A percentile compares a stretch with the other conserved stretches of the same genome.
Evolutionary conservation across 2,329 filamentous ascomycete species (phyloP).

Genomic region (Apiospora saccharicola): DNA sequence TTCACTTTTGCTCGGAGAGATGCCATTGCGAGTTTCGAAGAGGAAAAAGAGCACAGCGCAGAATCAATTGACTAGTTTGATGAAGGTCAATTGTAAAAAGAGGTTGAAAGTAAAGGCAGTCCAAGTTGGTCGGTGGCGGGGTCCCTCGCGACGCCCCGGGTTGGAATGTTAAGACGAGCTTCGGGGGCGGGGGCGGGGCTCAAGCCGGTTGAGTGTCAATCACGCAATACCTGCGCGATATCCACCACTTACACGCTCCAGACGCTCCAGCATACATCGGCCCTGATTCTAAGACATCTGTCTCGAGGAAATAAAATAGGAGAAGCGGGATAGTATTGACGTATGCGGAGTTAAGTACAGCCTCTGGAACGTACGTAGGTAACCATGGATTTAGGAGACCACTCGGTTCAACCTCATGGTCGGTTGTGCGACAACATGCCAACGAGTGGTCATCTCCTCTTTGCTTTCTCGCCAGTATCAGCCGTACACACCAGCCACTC

Average conservation of each 20-base stretch:
- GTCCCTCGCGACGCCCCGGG: background rate
- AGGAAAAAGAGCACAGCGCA: background rate
- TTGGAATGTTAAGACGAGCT: background rate
- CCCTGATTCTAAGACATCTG: background rate
- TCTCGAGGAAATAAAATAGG: too few species aligned
- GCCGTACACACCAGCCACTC: background rate
- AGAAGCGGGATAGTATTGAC: too few species aligned
- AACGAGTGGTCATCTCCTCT: too few species aligned
- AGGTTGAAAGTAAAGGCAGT: background rate
- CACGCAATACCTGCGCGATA: background rate
- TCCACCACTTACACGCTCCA: background rate
- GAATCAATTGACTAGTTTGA: background rate
- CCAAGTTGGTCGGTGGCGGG: too few species aligned
- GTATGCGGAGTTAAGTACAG: too few species aligned
- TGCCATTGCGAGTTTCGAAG: background rate
- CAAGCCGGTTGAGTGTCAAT: background rate
- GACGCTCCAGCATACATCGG: background rate
- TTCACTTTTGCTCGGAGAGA: slow-evolving; percentile 14
- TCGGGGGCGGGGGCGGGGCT: background rate
- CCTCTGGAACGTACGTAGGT: too few species aligned
- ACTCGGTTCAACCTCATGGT: too few species aligned
- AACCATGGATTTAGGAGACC: background rate
- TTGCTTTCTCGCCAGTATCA: background rate
- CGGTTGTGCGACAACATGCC: too few species aligned
- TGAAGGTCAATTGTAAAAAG: too few species aligned